Conservation (phyloP, 2,329 filamentous ascomycete species). For the Fusarium guadeloupense region DNA sequence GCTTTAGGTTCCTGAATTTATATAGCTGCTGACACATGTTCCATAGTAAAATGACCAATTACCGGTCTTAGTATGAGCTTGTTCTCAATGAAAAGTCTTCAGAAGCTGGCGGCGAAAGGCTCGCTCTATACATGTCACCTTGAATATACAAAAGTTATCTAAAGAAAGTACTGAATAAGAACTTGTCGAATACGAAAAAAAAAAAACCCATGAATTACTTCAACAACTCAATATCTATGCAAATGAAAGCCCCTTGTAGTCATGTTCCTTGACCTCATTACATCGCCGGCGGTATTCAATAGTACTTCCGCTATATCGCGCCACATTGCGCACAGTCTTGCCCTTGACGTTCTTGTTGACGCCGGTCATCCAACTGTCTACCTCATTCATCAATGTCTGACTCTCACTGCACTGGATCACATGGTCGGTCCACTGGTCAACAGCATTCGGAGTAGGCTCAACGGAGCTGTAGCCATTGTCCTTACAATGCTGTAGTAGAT, state of each 20-base stretch:
- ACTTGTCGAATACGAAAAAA: too few species aligned
- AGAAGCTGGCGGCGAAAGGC: too few species aligned
- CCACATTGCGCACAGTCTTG: constrained; percentile 54
- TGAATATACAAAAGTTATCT: too few species aligned
- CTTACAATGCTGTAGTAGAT: constrained; percentile 21
- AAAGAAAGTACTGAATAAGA: too few species aligned
- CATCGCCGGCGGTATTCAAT: constrained; percentile 28
- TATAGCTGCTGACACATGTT: too few species aligned
- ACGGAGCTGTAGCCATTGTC: constrained; percentile 14
- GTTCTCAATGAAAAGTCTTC: too few species aligned
- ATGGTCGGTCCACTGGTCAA: constrained; percentile 49
- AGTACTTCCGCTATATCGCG: constrained; percentile 21
- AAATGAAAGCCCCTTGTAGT: constrained; percentile 11
- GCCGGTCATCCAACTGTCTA: constrained; percentile 64
- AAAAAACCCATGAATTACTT: too few species aligned
- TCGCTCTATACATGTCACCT: too few species aligned
- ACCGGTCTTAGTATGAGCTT: too few species aligned
- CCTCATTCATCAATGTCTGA: constrained; percentile 45
- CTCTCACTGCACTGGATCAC: constrained; percentile 56
- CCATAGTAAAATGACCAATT: too few species aligned
- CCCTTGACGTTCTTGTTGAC: constrained; percentile 62
- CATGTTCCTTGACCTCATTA: constrained; percentile 2
- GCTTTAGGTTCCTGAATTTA: too few species aligned
- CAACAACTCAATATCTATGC: not conserved
- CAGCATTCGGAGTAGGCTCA: constrained; percentile 13